phyloP scores from a whole-genome alignment of 805 yeast species.

The Nakazawaea populi region DNA sequence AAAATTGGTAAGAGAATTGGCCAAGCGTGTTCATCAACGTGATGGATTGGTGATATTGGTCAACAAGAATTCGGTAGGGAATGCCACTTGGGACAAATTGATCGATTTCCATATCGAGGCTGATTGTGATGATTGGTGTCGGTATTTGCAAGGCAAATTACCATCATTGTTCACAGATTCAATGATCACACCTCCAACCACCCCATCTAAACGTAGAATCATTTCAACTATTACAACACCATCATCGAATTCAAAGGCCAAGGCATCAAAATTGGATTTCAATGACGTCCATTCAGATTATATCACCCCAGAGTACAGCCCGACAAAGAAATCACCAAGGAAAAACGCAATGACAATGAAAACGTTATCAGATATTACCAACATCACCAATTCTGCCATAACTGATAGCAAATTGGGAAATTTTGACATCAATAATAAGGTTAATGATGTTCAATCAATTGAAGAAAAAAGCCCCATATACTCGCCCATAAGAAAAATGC shows the following conservation, averaged over 20 bases:
- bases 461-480: conserved; percentile 1
- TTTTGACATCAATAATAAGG: not conserved
- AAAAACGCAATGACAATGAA: not conserved
- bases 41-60: conserved; percentile 77
- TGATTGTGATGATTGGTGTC: conserved; percentile 83
- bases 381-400: conserved; percentile 15
- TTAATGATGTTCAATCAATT: not conserved
- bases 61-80: conserved; percentile 60
- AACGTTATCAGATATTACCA: conserved; percentile 13
- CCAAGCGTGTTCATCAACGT: conserved; percentile 65
- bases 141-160: conserved; percentile 40
- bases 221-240: not conserved
- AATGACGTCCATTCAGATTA: conserved; percentile 1
- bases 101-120: conserved; percentile 75
- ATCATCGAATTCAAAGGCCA: no score
- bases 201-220: conserved; percentile 7
- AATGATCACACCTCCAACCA: conserved; percentile 8
- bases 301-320: conserved; percentile 3
- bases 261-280: not conserved
- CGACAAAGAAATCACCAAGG: conserved; percentile 5
- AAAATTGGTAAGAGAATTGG: conserved; percentile 61
- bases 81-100: conserved; percentile 58
- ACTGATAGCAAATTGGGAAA: not conserved
- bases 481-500: conserved; percentile 4
- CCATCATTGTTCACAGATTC: conserved; percentile 49